Conservation (phyloP, 1,284 basidiomycete species). For the Somion occarium region DNA sequence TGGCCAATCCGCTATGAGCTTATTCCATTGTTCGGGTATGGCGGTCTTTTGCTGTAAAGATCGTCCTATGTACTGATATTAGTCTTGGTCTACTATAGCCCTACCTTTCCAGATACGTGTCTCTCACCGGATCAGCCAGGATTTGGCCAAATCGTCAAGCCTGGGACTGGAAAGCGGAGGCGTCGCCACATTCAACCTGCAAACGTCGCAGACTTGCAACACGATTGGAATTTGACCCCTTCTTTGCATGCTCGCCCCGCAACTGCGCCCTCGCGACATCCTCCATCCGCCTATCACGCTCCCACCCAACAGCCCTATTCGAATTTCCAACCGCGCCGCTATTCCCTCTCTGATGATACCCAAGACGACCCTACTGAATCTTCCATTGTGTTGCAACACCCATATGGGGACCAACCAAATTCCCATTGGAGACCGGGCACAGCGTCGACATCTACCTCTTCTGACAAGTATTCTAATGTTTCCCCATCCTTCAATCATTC, state of each 20-base stretch:
- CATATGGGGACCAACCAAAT: background rate
- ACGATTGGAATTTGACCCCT: constrained; percentile 21
- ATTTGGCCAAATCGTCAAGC: constrained; percentile 72
- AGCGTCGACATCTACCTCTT: constrained; percentile 7
- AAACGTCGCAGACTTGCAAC: constrained; percentile 13
- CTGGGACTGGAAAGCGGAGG: constrained; percentile 56
- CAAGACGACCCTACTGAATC: constrained; percentile 13
- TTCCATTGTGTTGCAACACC: constrained; percentile 5
- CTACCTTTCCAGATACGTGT: constrained; percentile 72
- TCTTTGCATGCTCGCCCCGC: constrained; percentile 2
- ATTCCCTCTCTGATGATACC: constrained; percentile 5
- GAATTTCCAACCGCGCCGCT: background rate
- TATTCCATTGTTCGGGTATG: constrained; percentile 76
- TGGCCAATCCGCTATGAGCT: constrained; percentile 84
- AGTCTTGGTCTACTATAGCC: constrained; percentile 22
- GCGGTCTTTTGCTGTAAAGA: background rate
- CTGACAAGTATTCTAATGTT: background rate
- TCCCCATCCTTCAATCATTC: constrained; percentile 9
- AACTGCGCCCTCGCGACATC: background rate
- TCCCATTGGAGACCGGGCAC: constrained; percentile 9
- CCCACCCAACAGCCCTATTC: constrained; percentile 16
- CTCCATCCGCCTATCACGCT: constrained; percentile 17
- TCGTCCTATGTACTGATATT: too few relatives aligned
- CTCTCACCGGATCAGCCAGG: constrained; percentile 78
- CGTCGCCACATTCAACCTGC: constrained; percentile 38